These are phyloP conservation scores for Metarhizium rileyi DNA, from an alignment of 2,329 filamentous ascomycete genomes.

Conservation along the genomic window DNA sequence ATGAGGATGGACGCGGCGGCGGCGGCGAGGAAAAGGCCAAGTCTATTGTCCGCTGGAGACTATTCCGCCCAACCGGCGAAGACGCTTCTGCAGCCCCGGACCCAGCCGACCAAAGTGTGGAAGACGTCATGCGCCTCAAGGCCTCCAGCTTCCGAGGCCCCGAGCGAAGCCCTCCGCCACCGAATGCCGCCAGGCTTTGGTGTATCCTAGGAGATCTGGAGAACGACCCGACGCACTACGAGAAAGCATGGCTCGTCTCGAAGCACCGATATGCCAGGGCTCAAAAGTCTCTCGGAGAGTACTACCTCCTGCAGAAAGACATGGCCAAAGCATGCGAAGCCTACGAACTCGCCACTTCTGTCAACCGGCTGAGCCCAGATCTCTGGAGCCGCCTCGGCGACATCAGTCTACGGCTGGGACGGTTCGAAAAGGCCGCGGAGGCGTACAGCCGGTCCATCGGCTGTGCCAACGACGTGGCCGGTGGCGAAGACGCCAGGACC, in stretches of 20 bases:
- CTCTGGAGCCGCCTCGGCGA: constrained; percentile 90
- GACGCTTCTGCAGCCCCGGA: constrained; percentile 22
- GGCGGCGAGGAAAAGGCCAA: constrained; percentile 71
- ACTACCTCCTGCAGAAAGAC: constrained; percentile 59
- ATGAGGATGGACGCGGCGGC: constrained; percentile 41
- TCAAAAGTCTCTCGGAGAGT: constrained; percentile 75
- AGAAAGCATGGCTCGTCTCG: constrained; percentile 81
- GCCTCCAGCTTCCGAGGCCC: constrained; percentile 47
- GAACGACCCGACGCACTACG: constrained; percentile 62
- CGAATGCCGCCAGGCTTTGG: constrained; percentile 78
- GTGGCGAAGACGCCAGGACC: constrained; percentile 81
- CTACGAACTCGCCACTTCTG: constrained; percentile 65
- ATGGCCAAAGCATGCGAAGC: constrained; percentile 63
- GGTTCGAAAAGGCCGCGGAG: constrained; percentile 70
- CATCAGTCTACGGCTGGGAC: constrained; percentile 66
- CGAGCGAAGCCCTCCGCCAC: constrained; percentile 58
- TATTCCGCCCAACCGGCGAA: constrained; percentile 56
- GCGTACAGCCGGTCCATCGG: constrained; percentile 78
- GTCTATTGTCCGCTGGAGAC: constrained; percentile 63
- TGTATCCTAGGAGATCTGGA: constrained; percentile 92
- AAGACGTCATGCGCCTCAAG: constrained; percentile 47
- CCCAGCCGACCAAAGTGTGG: constrained; percentile 40
- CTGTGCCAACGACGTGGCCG: constrained; percentile 45
- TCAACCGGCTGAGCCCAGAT: constrained; percentile 72
- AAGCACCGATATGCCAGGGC: constrained; percentile 73